Evolutionary conservation across 257 asterid species (phyloP).

Genomic region (Knoxia roxburghii): DNA sequence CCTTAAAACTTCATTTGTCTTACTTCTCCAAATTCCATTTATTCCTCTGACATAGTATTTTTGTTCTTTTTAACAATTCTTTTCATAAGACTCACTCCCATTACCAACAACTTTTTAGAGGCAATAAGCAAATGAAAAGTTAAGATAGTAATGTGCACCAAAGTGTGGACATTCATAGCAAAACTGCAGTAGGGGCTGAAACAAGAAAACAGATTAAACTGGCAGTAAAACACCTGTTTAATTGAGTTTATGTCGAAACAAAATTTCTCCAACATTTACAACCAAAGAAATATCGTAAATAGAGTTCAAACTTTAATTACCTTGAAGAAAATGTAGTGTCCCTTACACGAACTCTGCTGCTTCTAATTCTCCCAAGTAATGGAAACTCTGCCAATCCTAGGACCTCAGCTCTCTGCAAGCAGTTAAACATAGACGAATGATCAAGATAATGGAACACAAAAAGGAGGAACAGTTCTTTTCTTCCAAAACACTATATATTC

Average conservation of each 20-base stretch:
- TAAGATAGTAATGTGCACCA: not conserved
- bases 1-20: not conserved
- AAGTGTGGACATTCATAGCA: not conserved
- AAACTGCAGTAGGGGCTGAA: not conserved
- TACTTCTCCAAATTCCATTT: not conserved
- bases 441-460: not conserved
- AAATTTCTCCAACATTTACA: not conserved
- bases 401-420: slow-evolving; percentile 79
- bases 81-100: not conserved
- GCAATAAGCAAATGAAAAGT: not conserved
- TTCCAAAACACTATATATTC: not conserved
- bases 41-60: slow-evolving; percentile 1
- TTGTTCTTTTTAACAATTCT: not conserved
- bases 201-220: not conserved
- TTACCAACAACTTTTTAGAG: not conserved
- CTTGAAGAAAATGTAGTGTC: slow-evolving; percentile 92
- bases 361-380: slow-evolving; percentile 81
- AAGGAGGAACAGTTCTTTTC: slow-evolving; percentile 1
- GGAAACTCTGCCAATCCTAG: slow-evolving; percentile 88
- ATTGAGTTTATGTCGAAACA: not conserved
- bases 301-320: slow-evolving; percentile 32
- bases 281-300: not conserved
- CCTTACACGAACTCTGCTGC: slow-evolving; percentile 82
- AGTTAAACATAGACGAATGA: slow-evolving; percentile 10
- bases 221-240: not conserved